Evolutionary conservation across 1,139 yeast genomes (phyloP).

Genomic region (Suhomyces taliae): DNA sequence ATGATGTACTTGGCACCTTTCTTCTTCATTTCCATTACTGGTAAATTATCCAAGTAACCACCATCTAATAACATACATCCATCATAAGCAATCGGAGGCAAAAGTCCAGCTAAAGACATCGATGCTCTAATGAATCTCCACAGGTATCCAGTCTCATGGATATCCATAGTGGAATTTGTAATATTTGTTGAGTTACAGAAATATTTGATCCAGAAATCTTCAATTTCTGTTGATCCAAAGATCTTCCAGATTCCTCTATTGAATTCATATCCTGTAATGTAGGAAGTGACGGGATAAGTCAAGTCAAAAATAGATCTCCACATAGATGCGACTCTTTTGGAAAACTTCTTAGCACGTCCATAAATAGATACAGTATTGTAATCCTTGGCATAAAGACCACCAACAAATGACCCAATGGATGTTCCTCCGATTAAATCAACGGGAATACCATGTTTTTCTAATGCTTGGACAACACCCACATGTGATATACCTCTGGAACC

Average conservation of each 20-base stretch:
- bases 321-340: conserved; percentile 75
- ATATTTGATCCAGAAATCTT: conserved; percentile 91
- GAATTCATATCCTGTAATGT: conserved; percentile 95
- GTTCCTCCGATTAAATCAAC: conserved; percentile 95
- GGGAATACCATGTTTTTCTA: conserved; percentile 94
- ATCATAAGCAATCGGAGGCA: conserved; percentile 86
- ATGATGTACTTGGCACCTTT: conserved; percentile 85
- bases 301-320: conserved; percentile 86
- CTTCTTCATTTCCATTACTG: conserved; percentile 86
- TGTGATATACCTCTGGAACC: conserved; percentile 96
- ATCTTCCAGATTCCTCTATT: conserved; percentile 96
- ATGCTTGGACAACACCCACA: conserved; percentile 84
- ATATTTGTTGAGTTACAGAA: conserved; percentile 94
- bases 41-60: conserved; percentile 91
- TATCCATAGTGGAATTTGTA: conserved; percentile 93
- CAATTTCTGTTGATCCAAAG: conserved; percentile 88
- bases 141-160: conserved; percentile 87
- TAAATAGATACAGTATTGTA: conserved; percentile 88
- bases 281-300: conserved; percentile 91
- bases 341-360: conserved; percentile 85
- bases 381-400: conserved; percentile 91
- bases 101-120: conserved; percentile 91
- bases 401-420: conserved; percentile 92
- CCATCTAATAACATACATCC: conserved; percentile 96
- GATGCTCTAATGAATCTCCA: conserved; percentile 97